Evolutionary conservation across 2,329 filamentous ascomycete genomes (phyloP), one percentile per base, ranked within the genome.

Genomic region (Didymellaceae sp.): DNA sequence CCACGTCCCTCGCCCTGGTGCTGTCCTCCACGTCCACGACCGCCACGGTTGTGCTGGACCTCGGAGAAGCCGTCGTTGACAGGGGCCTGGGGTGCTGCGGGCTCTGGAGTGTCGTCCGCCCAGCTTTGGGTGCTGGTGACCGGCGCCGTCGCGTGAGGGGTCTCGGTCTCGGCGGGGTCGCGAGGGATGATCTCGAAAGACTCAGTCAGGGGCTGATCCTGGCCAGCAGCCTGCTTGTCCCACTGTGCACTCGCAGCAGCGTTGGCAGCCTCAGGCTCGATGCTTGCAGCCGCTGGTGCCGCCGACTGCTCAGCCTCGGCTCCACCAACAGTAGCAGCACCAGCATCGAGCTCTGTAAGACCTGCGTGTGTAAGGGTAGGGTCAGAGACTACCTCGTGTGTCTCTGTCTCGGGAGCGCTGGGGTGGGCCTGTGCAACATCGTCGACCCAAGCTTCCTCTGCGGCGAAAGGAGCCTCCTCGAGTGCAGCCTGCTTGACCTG

Each of bases 111-210:
- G 54, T 94, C 89, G 65, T 96, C 91, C 20, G 90, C 90, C 90
- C 90, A 95, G 64, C 86, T 91, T 67, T 88, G 85, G 6, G 83
- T 85, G 37, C 85, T 82, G n/a, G 83, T 85, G 20, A 84, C 83
- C 16, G 73, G 67, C 11, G 74, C 72, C 16, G 70, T 57, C 37
- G 80, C 75, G 32, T 84, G 70, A 28, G 84, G 85, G 28, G 81
- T 84, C 55, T 94, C 89, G 5, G 88, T 87, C 78, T 95, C 91
- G 42, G 84, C 77, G 37, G 86, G 82, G 66, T 92, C 84, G 48
- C 87, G 85, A 42, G 90, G 85, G 34, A 90, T 79, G 70, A 91
- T 85, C 53, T 95, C 87, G 84, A 90, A 94, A 44, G 80, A 82
- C 59, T 92, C 89, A 21, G 80, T 77, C 32, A 80, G 68, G 18